Conservation (phyloP, 2,329 filamentous ascomycete genomes). For the Ophiostoma pallidulum region DNA sequence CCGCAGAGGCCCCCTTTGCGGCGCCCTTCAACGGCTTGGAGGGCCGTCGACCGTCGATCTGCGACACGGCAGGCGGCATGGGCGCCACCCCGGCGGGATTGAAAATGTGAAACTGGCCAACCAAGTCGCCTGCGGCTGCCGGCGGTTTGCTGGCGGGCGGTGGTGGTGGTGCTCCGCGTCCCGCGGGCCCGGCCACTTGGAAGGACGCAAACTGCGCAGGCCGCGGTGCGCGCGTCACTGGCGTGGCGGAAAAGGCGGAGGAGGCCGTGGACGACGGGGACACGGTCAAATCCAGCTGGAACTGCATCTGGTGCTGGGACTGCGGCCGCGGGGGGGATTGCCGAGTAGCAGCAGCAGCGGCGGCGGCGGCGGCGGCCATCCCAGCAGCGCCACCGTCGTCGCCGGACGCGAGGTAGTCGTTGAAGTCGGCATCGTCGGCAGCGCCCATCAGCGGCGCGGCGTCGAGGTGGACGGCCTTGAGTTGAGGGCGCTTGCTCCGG, state of each 20-base stretch:
- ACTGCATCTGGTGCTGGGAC: slow-evolving; percentile 8
- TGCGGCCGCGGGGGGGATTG: slow-evolving; percentile 4
- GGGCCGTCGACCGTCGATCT: background rate
- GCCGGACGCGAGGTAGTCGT: background rate
- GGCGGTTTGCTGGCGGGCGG: background rate
- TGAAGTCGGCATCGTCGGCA: slow-evolving; percentile 9
- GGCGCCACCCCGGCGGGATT: slow-evolving; percentile 1
- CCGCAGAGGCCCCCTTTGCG: background rate
- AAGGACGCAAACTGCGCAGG: slow-evolving; percentile 8
- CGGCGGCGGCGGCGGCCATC: background rate
- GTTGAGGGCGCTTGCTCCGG: slow-evolving; percentile 45
- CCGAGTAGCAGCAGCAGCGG: too few relatives aligned
- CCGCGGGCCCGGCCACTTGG: background rate
- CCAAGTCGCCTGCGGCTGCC: background rate
- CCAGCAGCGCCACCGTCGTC: background rate
- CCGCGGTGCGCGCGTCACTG: background rate
- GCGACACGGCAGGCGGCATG: background rate
- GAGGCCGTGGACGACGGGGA: slow-evolving; percentile 7
- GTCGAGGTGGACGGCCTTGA: slow-evolving; percentile 21
- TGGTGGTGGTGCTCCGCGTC: background rate
- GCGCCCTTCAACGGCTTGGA: background rate
- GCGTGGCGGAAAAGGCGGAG: background rate
- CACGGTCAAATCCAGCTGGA: background rate
- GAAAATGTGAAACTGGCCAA: slow-evolving; percentile 6
- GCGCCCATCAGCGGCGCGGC: slow-evolving; percentile 1